Evolutionary conservation across 2,329 filamentous ascomycete species (phyloP), one percentile per base, ranked within the genome.

Genomic region (Periglandula ipomoeae): DNA sequence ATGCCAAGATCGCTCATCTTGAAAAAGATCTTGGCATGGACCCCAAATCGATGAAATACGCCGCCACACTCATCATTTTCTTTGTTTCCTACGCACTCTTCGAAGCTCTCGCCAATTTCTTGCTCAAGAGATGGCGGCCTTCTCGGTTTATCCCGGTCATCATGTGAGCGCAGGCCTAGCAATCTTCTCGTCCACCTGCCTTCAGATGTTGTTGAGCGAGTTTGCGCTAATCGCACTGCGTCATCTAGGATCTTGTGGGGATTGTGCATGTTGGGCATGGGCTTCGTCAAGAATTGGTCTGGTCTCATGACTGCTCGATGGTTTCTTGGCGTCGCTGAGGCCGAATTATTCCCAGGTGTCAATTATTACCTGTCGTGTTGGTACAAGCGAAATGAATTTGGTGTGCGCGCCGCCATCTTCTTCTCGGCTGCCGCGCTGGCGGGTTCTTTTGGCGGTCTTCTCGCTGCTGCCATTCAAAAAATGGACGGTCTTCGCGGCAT

Each of bases 61-160:
- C 90, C 63, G 73, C 78, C 20, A 78, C 82, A 0, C 72, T 95
- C 7, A 87, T 85, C 30, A 84, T 94, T 56, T 95, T 95, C 70
- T 95, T 94, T 69, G 74, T 94, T 44, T 89, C 85, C 0, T 95
- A 95, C 62, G 76, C 86, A 2, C 66, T 89, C 30, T 89, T 88
- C 53, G 88, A 93, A 63, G 81, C 82, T 0, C 58, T 89, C 39
- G 89, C 87, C 51, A 94, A 95, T 62, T 71, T 91, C 42, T 66
- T 95, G 22, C 79, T 95, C 51, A 95, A 94, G 68, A 76, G 74
- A 17, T 70, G 87, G 52, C 76, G 81, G 1, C 89, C 89, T 0
- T 87, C 84, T 35, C 68, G 90, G 47, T 95, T 94, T 61, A 81
- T 94, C 48, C 85, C 89, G 2, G 70, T 77, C 27, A 94, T 94